These are phyloP conservation scores for Tulasnella sp. DNA, from an alignment of 768 basidiomycete species.

Conservation along the genomic window DNA sequence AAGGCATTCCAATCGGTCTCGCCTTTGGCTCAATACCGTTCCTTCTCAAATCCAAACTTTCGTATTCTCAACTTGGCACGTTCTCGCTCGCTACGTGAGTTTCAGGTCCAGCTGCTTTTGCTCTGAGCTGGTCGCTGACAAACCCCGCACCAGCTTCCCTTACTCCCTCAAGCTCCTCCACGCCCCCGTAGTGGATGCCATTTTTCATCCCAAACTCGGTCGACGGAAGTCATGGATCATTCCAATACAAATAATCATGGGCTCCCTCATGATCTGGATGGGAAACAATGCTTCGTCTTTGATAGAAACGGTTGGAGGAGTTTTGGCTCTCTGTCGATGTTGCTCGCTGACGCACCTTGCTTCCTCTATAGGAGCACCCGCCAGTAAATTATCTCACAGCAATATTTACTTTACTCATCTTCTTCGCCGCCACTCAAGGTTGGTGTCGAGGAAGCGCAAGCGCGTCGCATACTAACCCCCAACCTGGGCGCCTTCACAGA, in stretches of 20 bases:
- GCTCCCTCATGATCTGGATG: conserved; percentile 59
- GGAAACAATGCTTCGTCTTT: conserved; percentile 46
- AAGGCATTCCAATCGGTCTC: conserved; percentile 82
- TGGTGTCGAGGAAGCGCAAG: conserved; percentile 37
- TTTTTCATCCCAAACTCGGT: conserved; percentile 80
- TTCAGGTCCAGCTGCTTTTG: conserved; percentile 39
- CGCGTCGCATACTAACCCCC: conserved; percentile 13
- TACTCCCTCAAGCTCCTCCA: conserved; percentile 97
- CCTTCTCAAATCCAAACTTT: conserved; percentile 90
- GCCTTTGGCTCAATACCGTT: conserved; percentile 85
- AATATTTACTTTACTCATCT: conserved; percentile 86
- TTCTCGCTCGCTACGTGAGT: conserved; percentile 77
- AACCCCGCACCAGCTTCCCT: conserved; percentile 52
- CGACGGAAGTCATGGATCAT: conserved; percentile 99
- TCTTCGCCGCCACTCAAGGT: conserved; percentile 98
- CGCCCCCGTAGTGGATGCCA: conserved; percentile 96
- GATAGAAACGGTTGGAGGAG: conserved; percentile 45
- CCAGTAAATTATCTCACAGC: conserved; percentile 77
- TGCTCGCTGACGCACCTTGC: conserved; percentile 61
- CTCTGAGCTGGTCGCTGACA: background rate
- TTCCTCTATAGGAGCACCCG: conserved; percentile 71
- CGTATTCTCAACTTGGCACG: conserved; percentile 94
- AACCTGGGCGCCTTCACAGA: conserved; percentile 81
- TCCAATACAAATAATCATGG: conserved; percentile 92
- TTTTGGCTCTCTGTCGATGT: background rate